A percentile compares a stretch with the other conserved stretches of the same genome.
Conservation (phyloP, 495 filamentous ascomycete genomes). For the Talaromyces trachyspermus region DNA sequence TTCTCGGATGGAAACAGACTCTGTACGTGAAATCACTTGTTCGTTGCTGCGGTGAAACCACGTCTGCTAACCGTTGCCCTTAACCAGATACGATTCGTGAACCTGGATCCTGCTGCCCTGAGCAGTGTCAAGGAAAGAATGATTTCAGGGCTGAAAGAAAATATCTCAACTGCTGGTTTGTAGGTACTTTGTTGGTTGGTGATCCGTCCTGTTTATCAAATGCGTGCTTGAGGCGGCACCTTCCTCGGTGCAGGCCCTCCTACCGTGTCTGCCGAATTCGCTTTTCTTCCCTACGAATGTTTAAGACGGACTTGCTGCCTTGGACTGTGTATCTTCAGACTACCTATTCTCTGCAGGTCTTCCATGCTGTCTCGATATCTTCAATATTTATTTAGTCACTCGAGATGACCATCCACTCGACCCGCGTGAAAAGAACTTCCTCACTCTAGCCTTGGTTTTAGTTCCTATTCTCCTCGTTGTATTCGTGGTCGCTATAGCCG, state of each 20-base stretch:
- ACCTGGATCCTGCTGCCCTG: slow-evolving; percentile 54
- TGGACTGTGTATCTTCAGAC: no score
- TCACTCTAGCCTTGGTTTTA: slow-evolving; percentile 45
- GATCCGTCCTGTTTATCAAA: no score
- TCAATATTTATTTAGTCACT: slow-evolving; percentile 4
- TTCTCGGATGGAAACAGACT: slow-evolving; percentile 51
- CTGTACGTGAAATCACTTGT: slow-evolving; percentile 40
- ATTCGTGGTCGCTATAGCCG: slow-evolving; percentile 35
- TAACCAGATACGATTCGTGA: slow-evolving; percentile 60
- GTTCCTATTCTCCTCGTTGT: slow-evolving; percentile 46
- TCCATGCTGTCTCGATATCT: no score
- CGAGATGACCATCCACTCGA: slow-evolving; percentile 24
- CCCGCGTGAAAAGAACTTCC: slow-evolving; percentile 29
- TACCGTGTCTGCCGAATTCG: no score
- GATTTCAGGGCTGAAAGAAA: slow-evolving; percentile 24
- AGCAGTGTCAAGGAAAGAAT: slow-evolving; percentile 54
- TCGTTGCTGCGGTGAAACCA: not conserved
- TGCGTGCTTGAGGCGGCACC: no score
- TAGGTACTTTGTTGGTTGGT: no score
- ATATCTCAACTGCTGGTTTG: not conserved
- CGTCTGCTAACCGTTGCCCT: slow-evolving; percentile 2
- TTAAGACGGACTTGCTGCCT: no score
- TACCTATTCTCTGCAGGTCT: no score
- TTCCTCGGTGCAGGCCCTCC: no score
- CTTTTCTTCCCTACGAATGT: no score